Base-by-base conservation (phyloP, 176 grass and related monocot species). In the Lolium multiflorum region DNA sequence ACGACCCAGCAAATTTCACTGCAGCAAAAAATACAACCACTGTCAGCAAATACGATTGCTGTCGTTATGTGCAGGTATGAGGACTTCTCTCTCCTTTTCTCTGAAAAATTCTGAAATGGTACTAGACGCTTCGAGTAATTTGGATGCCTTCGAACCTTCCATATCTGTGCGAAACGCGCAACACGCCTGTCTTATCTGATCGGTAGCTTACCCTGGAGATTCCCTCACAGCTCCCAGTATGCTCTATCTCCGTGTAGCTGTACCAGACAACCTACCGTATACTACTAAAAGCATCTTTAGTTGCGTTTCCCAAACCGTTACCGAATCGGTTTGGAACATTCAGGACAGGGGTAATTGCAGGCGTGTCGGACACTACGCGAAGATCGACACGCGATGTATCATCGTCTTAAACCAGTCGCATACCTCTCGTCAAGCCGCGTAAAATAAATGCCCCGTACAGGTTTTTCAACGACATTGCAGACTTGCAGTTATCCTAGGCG, bases 161-260 rank as follows among this genome's bases (percentile, higher is more conserved):
- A 65, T 65, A 21, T 22, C 20, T 64, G 82, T 69, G 72, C 51
- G 21, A 79, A 79, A 79, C 76, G 75, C 38, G 50, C 76, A 71
- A 49, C 64, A 86, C 52, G 65, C 76, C 52, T 58, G 72, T 13
- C 72, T 31, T 65, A 65, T 65, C 25, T 25, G 31, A 65, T 65
- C 5, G 13, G 25, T 65, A 31, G 41, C 41, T 43, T 43, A 4
- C 41, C 7, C 10, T 62, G 59, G 21, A 22, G 59, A 62, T 62
- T 9, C 59, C 41, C 41, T 7, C 41, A 43, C 28, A 28, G 7
- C 41, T 62, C 21, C 22, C 9, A 64, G 26, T 11, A n/a, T n/a
- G n/a, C 62, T 65, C 62, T 11, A 31, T 65, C 62, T 65, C 62
- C 62, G 2, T 65, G 25, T 65, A 65, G 11, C 24, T 13, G 14